Evolutionary conservation across 1,284 basidiomycete species (phyloP), one percentile per base, ranked within the genome.

Genomic region (Xerocomus amazonicus): DNA sequence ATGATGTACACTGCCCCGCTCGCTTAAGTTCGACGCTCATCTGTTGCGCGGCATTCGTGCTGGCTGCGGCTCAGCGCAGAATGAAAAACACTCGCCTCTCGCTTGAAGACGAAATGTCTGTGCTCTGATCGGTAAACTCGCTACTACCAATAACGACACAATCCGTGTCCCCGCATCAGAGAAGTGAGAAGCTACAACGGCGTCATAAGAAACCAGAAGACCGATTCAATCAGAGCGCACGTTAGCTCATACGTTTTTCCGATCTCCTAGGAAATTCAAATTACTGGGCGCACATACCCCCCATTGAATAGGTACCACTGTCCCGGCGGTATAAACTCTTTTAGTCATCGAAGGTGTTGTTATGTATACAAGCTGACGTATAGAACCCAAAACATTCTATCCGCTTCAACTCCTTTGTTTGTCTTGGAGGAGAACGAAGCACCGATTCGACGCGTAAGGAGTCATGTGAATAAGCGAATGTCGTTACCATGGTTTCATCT

Each of bases 401-500:
- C 26, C 16, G 14, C n/a, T 17, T 44, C n/a, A 32, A 38, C 23
- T 17, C 14, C 26, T 29, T 37, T 42, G 27, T 48, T 27, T 45
- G 17, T 33, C 32, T 8, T 9, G 35, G 34, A 17, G 33, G 32
- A 9, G 6, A 44, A 9, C 23, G 26, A 28, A 35, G 43, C 46
- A 37, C 37, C 33, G 38, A 46, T 26, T 14, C 32, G 43, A 48
- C 43, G 45, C 13, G 26, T 38, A 23, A 26, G 14, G 39, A 52
- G 44, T 29, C 16, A 28, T 33, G 19, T 23, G 19, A 23, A 46
- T 50, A 50, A 45, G 52, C 50, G 48, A 12, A 50, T 65, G 46
- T 61, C 56, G 58, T 63, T 65, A 59, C 54, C 48, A 12, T 40
- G 27, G 17, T 48, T 17, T 3, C 54, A 45, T 48, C 45, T 53